Base-by-base conservation (phyloP, 371 early-diverging fungal species). In the Mucor saturninus region DNA sequence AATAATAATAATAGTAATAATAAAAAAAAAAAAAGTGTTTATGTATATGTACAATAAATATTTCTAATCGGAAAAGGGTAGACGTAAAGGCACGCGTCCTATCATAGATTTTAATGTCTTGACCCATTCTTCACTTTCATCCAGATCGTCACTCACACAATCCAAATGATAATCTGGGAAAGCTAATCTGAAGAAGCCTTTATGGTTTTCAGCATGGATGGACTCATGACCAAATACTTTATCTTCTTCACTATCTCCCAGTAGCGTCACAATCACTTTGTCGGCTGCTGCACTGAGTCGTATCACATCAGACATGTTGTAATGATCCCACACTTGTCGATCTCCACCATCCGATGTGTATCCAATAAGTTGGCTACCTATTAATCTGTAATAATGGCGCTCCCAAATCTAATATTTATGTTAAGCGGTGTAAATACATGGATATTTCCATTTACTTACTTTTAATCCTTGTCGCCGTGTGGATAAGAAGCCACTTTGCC, bases 41-140 rank as follows among this genome's bases (percentile, higher is more conserved):
- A 8, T 5, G 5, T 21, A 54, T 43, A 29, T 26, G 29, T 32
- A 30, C n/a, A n/a, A 13, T 50, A 26, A 28, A 21, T 21, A 21
- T 21, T 21, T 52, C 49, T 59, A 62, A 32, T 70, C 67, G 35
- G 61, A 61, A 64, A 74, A 74, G 0, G 69, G 73, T 51, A 75
- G 43, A n/a, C 64, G 68, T 45, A 79, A 52, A 35, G 80, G 79
- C 5, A 80, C 73, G 13, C 75, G 56, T 8, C 80, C 80, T 39
- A 80, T 76, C 80, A 80, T 80, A 6, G 80, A 71, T 50, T 71
- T 71, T 3, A 80, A 51, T 10, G 73, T 68, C 40, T 65, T 73
- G n/a, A 80, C 77, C 80, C 80, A 80, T 39, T 71, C 75, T 51
- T 80, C 80, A 49, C 77, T 77, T 52, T 80, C 77, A 4, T 64